Evolutionary conservation across 805 yeast species (phyloP).

Genomic region (Yamadazyma insecticola): DNA sequence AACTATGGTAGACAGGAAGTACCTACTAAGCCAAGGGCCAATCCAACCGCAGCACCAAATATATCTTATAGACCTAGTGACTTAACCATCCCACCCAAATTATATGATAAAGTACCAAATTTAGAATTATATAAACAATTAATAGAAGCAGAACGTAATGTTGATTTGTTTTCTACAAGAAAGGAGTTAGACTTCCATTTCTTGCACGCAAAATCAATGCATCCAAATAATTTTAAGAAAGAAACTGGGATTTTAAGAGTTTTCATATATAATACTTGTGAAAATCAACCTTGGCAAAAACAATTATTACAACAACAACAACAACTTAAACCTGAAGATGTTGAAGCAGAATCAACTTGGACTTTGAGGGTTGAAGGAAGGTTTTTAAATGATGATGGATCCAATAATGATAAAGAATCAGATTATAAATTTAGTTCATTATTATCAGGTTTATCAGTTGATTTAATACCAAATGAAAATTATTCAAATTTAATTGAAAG

Average conservation of each 20-base stretch:
- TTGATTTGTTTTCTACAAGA: constrained; percentile 78
- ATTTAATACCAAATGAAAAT: constrained; percentile 46
- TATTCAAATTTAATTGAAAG: constrained; percentile 29
- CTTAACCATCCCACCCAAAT: constrained; percentile 30
- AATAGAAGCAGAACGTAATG: constrained; percentile 72
- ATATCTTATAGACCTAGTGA: constrained; percentile 42
- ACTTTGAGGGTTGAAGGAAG: constrained; percentile 87
- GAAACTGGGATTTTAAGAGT: constrained; percentile 67
- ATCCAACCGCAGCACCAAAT: constrained; percentile 32
- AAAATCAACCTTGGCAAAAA: constrained; percentile 81
- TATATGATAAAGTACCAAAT: constrained; percentile 53
- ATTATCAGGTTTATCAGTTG: constrained; percentile 80
- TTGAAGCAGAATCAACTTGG: constrained; percentile 56
- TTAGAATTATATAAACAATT: constrained; percentile 68
- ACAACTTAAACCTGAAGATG: constrained; percentile 14
- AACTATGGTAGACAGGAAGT: too few species aligned
- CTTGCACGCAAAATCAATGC: constrained; percentile 36
- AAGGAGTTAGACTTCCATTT: constrained; percentile 86
- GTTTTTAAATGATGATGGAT: constrained; percentile 48
- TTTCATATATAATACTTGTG: constrained; percentile 74
- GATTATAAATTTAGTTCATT: constrained; percentile 63
- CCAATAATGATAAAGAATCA: not conserved
- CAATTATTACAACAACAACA: constrained; percentile 23
- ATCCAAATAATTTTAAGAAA: constrained; percentile 29
- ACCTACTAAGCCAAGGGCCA: constrained; percentile 29